Base-by-base conservation (phyloP, 768 basidiomycete genomes). In the Boletus reticuloceps region DNA sequence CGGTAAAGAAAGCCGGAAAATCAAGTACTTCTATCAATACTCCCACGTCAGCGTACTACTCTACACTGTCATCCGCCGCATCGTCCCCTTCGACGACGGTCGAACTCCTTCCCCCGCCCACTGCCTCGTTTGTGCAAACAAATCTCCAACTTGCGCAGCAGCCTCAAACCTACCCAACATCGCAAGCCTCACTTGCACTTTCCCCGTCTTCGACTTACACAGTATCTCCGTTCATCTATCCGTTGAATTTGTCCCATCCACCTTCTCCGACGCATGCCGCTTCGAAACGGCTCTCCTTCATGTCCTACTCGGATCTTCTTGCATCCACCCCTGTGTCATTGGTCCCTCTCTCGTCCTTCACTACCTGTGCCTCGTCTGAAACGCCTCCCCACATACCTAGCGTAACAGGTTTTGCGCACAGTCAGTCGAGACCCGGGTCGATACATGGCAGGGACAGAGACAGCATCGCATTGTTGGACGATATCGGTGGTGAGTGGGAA, bases 261-360 rank as follows among this genome's bases (percentile, higher is more conserved):
- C 76, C 81, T 19, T 82, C 82, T 12, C 79, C 84, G 6, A 75
- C 77, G 1, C 75, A 79, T 50, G 59, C 11, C 2, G 60, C 69
- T 77, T 74, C 76, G 29, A 91, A 93, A 62, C 86, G 91, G 3
- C 82, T 93, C 12, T 94, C 91, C 0, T 96, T 94, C 77, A 82
- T 95, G 72, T 89, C 91, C 5, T 94, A 94, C 70, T 82, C 86
- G 27, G 93, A 95, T 69, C 79, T 95, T 3, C 82, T 95, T 40
- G 75, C 87, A 1, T 88, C 86, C 0, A 84, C 90, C 0, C 94
- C 94, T 0, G 76, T 85, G 0, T 79, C 86, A 11, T 83, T 84
- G 13, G 79, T 86, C 40, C 81, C 91, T 1, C 80, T 96, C 4
- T 84, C 84, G 0, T 82, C 83, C 5, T 79, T 94, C 50, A 92